phyloP scores from a whole-genome alignment of 2,329 filamentous ascomycete genomes.

The Pezicula radicicola region DNA sequence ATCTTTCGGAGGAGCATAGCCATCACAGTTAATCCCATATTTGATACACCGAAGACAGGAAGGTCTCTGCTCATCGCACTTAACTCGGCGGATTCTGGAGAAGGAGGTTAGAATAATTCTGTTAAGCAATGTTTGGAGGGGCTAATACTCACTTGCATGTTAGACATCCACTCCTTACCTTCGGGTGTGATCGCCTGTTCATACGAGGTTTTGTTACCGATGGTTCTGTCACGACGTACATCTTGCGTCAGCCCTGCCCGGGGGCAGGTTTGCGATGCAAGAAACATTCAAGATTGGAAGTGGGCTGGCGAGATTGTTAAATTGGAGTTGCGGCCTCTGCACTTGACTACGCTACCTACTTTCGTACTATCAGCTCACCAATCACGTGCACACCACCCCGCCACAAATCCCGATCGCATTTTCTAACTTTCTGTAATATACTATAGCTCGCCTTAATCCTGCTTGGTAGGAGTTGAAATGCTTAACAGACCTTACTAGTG shows the following conservation, averaged over 20 bases:
- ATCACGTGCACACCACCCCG: no score
- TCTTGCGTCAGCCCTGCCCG: background rate
- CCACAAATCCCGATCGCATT: no score
- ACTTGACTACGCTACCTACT: no score
- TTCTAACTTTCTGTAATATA: no score
- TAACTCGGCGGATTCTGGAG: conserved; percentile 4
- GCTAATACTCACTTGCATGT: conserved; percentile 5
- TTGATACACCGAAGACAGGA: conserved; percentile 6
- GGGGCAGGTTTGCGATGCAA: background rate
- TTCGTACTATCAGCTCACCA: no score
- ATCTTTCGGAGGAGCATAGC: conserved; percentile 5
- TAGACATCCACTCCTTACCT: conserved; percentile 3
- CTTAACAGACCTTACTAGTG: no score
- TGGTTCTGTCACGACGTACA: background rate
- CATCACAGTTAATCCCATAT: conserved; percentile 8
- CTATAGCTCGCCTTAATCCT: no score
- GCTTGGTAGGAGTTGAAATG: no score
- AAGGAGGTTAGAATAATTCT: background rate
- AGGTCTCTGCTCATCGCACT: conserved; percentile 7
- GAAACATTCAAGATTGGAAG: background rate
- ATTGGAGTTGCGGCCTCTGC: no score
- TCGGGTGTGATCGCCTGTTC: background rate
- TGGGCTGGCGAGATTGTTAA: background rate
- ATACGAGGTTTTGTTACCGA: background rate
- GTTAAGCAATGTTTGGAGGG: background rate